Percentiles rank a stretch among this genome's conserved stretches.
phyloP scores from a whole-genome alignment of 1,284 basidiomycete species.

The Leucocoprinus gongylophorus region DNA sequence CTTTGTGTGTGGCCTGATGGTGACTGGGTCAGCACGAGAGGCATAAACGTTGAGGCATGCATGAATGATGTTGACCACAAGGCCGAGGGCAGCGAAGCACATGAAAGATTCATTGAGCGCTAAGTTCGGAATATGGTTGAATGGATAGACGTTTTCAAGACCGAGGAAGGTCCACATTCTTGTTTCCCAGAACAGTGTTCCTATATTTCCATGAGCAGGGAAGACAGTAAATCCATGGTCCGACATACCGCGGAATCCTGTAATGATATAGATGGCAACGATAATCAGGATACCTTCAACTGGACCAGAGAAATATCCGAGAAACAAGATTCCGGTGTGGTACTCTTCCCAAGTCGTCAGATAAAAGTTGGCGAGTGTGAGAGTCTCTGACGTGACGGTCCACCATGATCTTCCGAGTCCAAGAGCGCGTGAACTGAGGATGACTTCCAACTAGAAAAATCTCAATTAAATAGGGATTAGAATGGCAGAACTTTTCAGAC shows the following conservation, averaged over 20 bases:
- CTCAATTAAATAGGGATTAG: background rate
- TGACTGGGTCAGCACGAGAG: slow-evolving; percentile 6
- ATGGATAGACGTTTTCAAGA: slow-evolving; percentile 45
- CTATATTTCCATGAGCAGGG: slow-evolving; percentile 27
- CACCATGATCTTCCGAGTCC: slow-evolving; percentile 94
- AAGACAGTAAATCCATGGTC: background rate
- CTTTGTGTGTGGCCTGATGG: slow-evolving; percentile 24
- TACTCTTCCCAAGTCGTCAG: slow-evolving; percentile 98
- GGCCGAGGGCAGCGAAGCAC: slow-evolving; percentile 68
- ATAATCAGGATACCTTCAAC: slow-evolving; percentile 96
- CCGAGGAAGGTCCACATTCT: slow-evolving; percentile 57
- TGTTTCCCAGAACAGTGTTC: slow-evolving; percentile 81
- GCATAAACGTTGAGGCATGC: slow-evolving; percentile 74
- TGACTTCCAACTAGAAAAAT: slow-evolving; percentile 57
- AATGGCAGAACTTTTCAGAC: background rate
- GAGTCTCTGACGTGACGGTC: slow-evolving; percentile 85
- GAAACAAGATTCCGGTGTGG: slow-evolving; percentile 82
- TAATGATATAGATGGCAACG: slow-evolving; percentile 69
- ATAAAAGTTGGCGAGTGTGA: slow-evolving; percentile 91
- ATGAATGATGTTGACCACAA: slow-evolving; percentile 77
- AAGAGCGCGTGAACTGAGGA: slow-evolving; percentile 78
- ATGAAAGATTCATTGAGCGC: slow-evolving; percentile 87
- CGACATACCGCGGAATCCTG: slow-evolving; percentile 62
- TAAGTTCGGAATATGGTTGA: slow-evolving; percentile 54
- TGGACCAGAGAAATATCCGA: slow-evolving; percentile 93